Evolutionary conservation across 140 eudicot species (phyloP).

Genomic region (Senecio squalidus): DNA sequence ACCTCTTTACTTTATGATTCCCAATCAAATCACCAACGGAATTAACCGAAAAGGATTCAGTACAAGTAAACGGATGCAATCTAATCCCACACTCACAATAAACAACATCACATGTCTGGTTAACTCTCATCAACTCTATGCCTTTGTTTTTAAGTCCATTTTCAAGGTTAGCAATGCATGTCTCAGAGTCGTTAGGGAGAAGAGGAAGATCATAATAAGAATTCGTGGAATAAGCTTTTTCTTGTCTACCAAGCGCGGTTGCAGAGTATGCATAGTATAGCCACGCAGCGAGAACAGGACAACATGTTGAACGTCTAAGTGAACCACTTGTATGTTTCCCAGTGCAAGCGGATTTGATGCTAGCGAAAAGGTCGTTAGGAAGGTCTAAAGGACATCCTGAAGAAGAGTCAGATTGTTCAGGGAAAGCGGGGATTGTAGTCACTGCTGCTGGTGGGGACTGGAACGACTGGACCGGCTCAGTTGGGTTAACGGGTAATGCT

Average conservation of each 20-base stretch:
- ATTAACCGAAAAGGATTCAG: slow-evolving; percentile 53
- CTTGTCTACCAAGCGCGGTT: slow-evolving; percentile 40
- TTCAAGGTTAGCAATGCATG: slow-evolving; percentile 58
- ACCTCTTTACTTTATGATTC: slow-evolving; percentile 34
- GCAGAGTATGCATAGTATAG: slow-evolving; percentile 81
- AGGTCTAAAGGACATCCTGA: slow-evolving; percentile 64
- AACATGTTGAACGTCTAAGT: slow-evolving; percentile 50
- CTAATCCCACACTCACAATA: slow-evolving; percentile 85
- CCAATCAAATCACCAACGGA: slow-evolving; percentile 48
- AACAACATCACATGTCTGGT: slow-evolving; percentile 80
- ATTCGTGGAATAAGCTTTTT: slow-evolving; percentile 26
- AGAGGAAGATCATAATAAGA: slow-evolving; percentile 58
- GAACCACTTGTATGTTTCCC: slow-evolving; percentile 27
- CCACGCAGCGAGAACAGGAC: slow-evolving; percentile 93
- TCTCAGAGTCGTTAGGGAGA: slow-evolving; percentile 90
- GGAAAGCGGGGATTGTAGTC: slow-evolving; percentile 79
- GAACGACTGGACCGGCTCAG: slow-evolving; percentile 39
- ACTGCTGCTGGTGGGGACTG: slow-evolving; percentile 41
- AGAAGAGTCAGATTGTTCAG: slow-evolving; percentile 64
- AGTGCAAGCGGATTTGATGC: slow-evolving; percentile 55
- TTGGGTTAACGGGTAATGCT: slow-evolving; percentile 30
- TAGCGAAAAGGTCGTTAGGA: slow-evolving; percentile 53
- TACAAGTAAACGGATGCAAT: slow-evolving; percentile 61
- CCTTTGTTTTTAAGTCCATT: slow-evolving; percentile 49
- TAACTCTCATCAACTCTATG: slow-evolving; percentile 38